A percentile compares a stretch with the other conserved stretches of the same genome.
Conservation (phyloP, 2,329 filamentous ascomycete genomes). For the Colletotrichum sp. region DNA sequence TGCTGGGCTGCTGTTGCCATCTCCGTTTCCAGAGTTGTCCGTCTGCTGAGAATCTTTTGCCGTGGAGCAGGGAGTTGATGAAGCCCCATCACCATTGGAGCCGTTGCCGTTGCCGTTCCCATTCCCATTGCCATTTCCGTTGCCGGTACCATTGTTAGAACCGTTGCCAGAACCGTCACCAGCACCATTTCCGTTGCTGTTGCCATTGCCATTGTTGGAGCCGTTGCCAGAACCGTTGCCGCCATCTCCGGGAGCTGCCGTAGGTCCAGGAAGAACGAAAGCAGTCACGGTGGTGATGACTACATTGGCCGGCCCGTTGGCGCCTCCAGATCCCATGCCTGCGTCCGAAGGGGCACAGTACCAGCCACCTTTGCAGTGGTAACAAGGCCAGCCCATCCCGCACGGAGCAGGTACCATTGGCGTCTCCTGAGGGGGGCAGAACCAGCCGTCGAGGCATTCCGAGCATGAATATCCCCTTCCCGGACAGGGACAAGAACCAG, state of each 20-base stretch:
- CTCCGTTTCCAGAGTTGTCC: not conserved
- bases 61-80: not conserved
- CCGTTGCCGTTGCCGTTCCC: not conserved
- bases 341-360: conserved; percentile 26
- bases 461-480: conserved; percentile 30
- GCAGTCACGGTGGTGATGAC: conserved; percentile 8
- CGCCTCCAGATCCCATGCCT: not conserved
- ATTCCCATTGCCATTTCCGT: not conserved
- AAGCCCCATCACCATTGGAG: not conserved
- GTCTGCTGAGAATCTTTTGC: not conserved
- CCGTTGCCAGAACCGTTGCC: not conserved
- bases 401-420: conserved; percentile 31
- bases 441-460: conserved; percentile 35
- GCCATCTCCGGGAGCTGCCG: not conserved
- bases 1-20: not conserved
- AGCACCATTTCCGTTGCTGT: not conserved
- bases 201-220: not conserved
- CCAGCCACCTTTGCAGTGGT: conserved; percentile 32
- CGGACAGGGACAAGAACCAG: conserved; percentile 23
- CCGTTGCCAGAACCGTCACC: not conserved
- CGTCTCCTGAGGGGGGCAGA: conserved; percentile 34
- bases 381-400: conserved; percentile 35
- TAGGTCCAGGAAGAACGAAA: not conserved
- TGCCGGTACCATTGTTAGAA: not conserved
- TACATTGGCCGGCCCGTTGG: not conserved